A percentile compares a stretch with the other conserved stretches of the same genome.
phyloP scores from a whole-genome alignment of 139 green algal species.

The Tetradesmus obliquus region DNA sequence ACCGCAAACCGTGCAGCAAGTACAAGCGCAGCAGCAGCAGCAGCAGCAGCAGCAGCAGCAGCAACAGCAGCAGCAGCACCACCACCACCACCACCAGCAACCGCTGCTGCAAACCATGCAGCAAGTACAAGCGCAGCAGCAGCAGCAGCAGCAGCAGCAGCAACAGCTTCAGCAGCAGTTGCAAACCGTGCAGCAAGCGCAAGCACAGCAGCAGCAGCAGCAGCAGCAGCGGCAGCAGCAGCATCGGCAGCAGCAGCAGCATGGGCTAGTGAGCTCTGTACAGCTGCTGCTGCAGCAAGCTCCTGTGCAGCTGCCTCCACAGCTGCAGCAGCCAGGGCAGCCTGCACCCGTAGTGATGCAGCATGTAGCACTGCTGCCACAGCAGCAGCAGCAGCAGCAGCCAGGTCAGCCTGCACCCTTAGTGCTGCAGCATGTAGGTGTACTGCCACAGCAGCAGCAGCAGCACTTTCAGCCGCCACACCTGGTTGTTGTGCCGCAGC shows the following conservation, averaged over 20 bases:
- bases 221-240: background rate
- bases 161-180: background rate
- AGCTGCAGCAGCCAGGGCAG: background rate
- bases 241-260: background rate
- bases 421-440: background rate
- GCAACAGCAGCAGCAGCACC: background rate
- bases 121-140: background rate
- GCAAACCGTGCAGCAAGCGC: too few relatives aligned
- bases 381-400: background rate
- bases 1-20: background rate
- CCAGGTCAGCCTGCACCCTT: background rate
- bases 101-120: background rate
- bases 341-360: background rate
- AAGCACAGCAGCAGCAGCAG: constrained; percentile 1
- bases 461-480: background rate
- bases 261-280: background rate
- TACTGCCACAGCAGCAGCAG: background rate
- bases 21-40: background rate
- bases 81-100: background rate
- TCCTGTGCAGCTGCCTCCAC: background rate
- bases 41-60: constrained; percentile 3
- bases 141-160: background rate
- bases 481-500: background rate
- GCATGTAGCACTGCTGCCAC: background rate
- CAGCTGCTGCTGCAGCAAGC: background rate